Conservation (phyloP, 768 basidiomycete species). For the Boletus reticuloceps region DNA sequence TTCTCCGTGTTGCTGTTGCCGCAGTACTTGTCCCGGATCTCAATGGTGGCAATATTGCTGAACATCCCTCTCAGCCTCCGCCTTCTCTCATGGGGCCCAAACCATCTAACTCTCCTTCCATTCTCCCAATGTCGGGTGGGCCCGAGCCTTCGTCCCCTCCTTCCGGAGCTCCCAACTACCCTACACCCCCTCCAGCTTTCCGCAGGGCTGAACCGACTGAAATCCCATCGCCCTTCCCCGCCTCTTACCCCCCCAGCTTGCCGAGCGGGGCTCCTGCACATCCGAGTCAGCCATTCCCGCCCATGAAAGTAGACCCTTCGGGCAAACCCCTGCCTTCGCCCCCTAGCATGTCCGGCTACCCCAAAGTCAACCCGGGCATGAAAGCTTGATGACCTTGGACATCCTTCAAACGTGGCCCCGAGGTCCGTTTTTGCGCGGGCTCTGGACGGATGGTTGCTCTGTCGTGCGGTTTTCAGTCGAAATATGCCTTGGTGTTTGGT, state of each 20-base stretch:
- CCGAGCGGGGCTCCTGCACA: background rate
- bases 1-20: constrained; percentile 8
- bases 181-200: background rate
- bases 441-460: no score
- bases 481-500: no score
- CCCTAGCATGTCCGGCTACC: no score
- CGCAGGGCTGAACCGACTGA: background rate
- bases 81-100: background rate
- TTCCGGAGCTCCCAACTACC: background rate
- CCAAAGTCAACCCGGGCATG: no score
- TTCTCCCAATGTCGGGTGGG: background rate
- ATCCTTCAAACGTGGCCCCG: no score
- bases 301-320: no score
- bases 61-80: background rate
- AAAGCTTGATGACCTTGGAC: background rate
- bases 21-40: background rate
- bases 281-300: background rate
- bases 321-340: no score
- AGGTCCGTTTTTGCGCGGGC: no score
- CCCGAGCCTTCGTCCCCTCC: background rate
- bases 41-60: background rate
- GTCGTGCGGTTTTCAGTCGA: no score
- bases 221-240: background rate
- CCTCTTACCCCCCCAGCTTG: background rate
- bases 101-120: background rate